Evolutionary conservation across 2,329 filamentous ascomycete species (phyloP).

Genomic region (Xylaria sp.): DNA sequence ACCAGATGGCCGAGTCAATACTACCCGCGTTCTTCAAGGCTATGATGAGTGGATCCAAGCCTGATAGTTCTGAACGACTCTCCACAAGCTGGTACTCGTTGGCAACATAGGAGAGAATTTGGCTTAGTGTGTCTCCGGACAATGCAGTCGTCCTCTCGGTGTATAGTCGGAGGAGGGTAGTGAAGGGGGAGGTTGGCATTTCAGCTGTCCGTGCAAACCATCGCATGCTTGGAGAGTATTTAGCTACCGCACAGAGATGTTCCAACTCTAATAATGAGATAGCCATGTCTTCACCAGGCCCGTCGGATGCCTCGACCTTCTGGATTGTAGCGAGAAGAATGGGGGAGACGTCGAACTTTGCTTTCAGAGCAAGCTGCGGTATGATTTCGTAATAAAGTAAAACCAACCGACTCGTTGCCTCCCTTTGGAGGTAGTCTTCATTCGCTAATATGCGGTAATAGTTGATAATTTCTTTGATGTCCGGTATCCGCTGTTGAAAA

Average conservation of each 20-base stretch:
- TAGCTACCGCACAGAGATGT: slow-evolving; percentile 83
- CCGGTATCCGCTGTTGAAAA: slow-evolving; percentile 82
- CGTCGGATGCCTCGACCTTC: slow-evolving; percentile 65
- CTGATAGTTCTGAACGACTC: slow-evolving; percentile 52
- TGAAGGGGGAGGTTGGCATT: slow-evolving; percentile 75
- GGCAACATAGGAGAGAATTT: slow-evolving; percentile 70
- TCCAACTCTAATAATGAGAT: slow-evolving; percentile 79
- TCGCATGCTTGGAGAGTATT: slow-evolving; percentile 83
- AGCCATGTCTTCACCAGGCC: slow-evolving; percentile 61
- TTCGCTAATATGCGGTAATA: slow-evolving; percentile 76
- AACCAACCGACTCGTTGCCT: slow-evolving; percentile 81
- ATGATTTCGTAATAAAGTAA: slow-evolving; percentile 86
- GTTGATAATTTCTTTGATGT: slow-evolving; percentile 82
- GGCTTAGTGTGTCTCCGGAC: slow-evolving; percentile 62
- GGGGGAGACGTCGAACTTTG: slow-evolving; percentile 88
- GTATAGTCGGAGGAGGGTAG: slow-evolving; percentile 72
- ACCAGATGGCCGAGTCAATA: slow-evolving; percentile 61
- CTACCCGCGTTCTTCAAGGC: slow-evolving; percentile 51
- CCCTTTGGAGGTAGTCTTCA: slow-evolving; percentile 78
- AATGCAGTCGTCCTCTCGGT: slow-evolving; percentile 60
- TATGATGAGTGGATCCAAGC: slow-evolving; percentile 60
- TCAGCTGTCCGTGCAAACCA: slow-evolving; percentile 85
- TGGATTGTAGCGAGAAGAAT: slow-evolving; percentile 76
- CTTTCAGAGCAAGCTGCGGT: slow-evolving; percentile 81
- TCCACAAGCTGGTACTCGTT: slow-evolving; percentile 75